Conservation (phyloP, 805 yeast species). For the Isabelozyma pseudorhagii region DNA sequence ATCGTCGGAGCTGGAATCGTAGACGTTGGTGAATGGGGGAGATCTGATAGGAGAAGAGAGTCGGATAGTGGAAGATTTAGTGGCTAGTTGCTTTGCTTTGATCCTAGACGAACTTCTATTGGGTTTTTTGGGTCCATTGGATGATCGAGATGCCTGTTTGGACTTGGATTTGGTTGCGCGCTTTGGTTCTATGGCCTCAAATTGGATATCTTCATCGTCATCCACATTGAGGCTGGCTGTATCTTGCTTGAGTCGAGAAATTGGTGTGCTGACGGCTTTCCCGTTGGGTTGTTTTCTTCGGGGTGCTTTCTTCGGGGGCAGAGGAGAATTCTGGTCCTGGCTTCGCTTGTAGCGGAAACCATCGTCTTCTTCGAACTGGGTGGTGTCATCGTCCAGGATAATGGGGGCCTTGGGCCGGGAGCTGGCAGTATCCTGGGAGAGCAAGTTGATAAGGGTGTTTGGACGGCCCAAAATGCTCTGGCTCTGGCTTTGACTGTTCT, state of each 20-base stretch:
- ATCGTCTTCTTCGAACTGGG: constrained; percentile 24
- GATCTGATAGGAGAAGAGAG: not conserved
- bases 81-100: not conserved
- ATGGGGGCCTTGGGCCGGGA: not conserved
- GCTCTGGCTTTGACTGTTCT: not conserved
- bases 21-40: constrained; percentile 1
- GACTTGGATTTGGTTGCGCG: not conserved
- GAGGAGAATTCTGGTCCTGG: constrained; percentile 2
- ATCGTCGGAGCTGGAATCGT: not conserved
- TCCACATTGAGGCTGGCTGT: constrained; percentile 11
- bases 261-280: constrained; percentile 21
- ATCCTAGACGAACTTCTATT: not conserved
- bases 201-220: constrained; percentile 7
- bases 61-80: too few relatives aligned
- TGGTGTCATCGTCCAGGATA: not conserved
- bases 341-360: constrained; percentile 30
- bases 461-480: not conserved
- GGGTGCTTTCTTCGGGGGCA: too few relatives aligned
- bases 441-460: not conserved
- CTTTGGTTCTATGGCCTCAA: constrained; percentile 2
- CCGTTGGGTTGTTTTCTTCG: not conserved
- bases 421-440: not conserved
- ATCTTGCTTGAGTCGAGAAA: constrained; percentile 17
- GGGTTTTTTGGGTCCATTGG: too few relatives aligned
- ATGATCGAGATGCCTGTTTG: too few relatives aligned